Evolutionary conservation across 208 protist genomes (phyloP).

Genomic region (Leishmania gerbilli): DNA sequence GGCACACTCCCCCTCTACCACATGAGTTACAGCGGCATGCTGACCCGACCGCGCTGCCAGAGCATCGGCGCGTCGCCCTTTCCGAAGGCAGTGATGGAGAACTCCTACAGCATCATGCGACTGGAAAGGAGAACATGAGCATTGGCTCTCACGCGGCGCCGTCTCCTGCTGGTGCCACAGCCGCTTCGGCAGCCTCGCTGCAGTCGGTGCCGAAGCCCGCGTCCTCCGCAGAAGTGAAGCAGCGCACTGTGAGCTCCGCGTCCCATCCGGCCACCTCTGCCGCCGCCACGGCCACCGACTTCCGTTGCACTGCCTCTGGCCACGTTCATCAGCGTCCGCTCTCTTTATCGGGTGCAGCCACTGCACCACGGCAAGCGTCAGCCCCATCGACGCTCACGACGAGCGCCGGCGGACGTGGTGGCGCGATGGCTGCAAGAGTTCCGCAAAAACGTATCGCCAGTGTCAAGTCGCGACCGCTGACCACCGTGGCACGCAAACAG

Average conservation of each 20-base stretch:
- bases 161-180: not conserved
- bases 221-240: not conserved
- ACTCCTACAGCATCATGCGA: not conserved
- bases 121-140: slow-evolving; percentile 3
- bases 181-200: not conserved
- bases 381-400: not conserved
- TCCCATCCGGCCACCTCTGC: not conserved
- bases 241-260: not conserved
- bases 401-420: not conserved
- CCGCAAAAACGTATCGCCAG: not conserved
- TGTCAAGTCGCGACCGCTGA: slow-evolving; percentile 3
- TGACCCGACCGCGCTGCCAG: not conserved
- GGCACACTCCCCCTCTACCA: not conserved
- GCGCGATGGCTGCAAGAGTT: not conserved
- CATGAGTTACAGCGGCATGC: not conserved
- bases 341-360: not conserved
- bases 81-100: not conserved
- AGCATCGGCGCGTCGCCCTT: too few species aligned
- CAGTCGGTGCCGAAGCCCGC: not conserved
- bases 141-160: not conserved
- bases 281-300: not conserved
- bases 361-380: not conserved
- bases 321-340: not conserved
- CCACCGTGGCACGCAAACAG: not conserved
- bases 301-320: not conserved